Percentiles rank a stretch among this genome's conserved stretches.
Conservation (phyloP, 2,329 filamentous ascomycete species). For the Arthrobotrys entomopaga region DNA sequence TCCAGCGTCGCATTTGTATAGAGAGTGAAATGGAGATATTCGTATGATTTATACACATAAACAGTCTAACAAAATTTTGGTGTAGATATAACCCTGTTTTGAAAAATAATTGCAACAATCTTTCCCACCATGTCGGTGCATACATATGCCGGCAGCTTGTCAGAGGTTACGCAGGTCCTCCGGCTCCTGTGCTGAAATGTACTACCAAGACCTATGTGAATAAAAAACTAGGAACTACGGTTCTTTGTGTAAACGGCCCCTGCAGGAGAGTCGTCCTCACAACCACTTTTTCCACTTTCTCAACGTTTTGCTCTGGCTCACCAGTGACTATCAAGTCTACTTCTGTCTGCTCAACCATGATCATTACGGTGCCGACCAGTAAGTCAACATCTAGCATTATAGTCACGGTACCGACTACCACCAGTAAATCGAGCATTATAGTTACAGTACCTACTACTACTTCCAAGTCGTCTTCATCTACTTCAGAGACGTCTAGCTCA, state of each 20-base stretch:
- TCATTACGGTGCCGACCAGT: not conserved
- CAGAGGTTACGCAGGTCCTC: no score
- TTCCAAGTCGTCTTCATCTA: not conserved
- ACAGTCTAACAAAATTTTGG: not conserved
- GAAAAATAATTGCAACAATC: not conserved
- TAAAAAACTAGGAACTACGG: no score
- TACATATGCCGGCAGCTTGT: not conserved
- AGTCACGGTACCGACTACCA: not conserved
- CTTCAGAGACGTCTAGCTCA: not conserved
- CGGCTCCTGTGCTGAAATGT: not conserved
- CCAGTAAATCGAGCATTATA: not conserved
- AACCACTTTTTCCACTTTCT: no score
- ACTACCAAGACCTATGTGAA: no score
- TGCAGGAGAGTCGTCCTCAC: no score
- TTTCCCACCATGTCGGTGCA: not conserved
- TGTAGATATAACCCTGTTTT: not conserved
- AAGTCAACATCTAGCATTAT: constrained; percentile 7
- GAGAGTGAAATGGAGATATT: no score
- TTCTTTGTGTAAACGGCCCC: no score
- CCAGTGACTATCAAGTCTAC: no score
- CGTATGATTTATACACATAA: not conserved
- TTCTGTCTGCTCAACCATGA: no score
- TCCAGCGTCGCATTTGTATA: no score
- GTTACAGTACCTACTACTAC: not conserved
- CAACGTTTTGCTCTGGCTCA: no score